Percentiles rank a stretch among this genome's conserved stretches.
Evolutionary conservation across 2,329 filamentous ascomycete genomes (phyloP).

Genomic region (Chaetoscypha palmicola): DNA sequence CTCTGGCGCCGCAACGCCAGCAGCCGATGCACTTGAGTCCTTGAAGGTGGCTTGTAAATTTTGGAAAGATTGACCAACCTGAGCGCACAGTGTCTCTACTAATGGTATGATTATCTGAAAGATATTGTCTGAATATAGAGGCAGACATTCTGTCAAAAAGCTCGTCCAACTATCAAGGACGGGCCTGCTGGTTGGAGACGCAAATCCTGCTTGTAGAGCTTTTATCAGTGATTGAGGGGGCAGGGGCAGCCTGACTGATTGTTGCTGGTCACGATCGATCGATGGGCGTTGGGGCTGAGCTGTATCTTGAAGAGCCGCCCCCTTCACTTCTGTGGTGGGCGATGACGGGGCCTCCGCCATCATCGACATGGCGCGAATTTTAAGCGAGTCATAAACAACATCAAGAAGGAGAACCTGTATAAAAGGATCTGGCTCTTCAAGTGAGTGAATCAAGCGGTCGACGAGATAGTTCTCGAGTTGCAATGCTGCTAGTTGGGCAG

Average conservation of each 20-base stretch:
- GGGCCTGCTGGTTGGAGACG: conserved; percentile 63
- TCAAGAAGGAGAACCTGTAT: conserved; percentile 74
- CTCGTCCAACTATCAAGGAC: conserved; percentile 88
- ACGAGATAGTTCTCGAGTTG: conserved; percentile 67
- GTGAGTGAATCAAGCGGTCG: conserved; percentile 54
- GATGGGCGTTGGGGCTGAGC: conserved; percentile 39
- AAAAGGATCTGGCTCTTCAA: conserved; percentile 56
- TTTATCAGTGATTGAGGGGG: conserved; percentile 70
- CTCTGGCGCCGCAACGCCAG: conserved; percentile 48
- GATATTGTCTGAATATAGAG: conserved; percentile 74
- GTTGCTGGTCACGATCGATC: conserved; percentile 37
- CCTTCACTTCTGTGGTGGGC: conserved; percentile 25
- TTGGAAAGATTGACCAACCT: conserved; percentile 67
- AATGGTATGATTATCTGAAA: conserved; percentile 88
- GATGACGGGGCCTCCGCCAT: conserved; percentile 18
- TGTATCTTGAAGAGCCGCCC: conserved; percentile 20
- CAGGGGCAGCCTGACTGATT: conserved; percentile 37
- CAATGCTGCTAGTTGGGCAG: conserved; percentile 50
- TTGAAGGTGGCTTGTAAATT: conserved; percentile 61
- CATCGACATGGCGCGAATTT: conserved; percentile 45
- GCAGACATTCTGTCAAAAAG: conserved; percentile 76
- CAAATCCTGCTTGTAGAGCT: conserved; percentile 75
- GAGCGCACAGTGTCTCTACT: conserved; percentile 78
- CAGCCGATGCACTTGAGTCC: conserved; percentile 29
- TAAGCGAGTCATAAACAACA: conserved; percentile 67